Percentiles rank a stretch among this genome's conserved stretches.
Conservation (phyloP, 2,329 filamentous ascomycete species). For the Nigrospora oryzae region DNA sequence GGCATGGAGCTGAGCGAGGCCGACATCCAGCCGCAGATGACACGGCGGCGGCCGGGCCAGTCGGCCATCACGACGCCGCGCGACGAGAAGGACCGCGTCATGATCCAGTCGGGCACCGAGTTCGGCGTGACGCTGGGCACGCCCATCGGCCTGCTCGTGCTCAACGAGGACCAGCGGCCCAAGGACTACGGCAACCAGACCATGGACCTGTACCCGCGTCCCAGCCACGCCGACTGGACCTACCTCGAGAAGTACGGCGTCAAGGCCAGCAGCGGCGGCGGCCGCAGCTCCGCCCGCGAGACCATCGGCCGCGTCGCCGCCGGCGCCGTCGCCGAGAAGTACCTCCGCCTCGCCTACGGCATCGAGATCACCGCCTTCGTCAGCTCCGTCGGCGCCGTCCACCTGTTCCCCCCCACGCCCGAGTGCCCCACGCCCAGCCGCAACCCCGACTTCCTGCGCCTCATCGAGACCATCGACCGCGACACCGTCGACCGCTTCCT, state of each 20-base stretch:
- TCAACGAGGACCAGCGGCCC: constrained; percentile 88
- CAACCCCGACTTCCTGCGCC: constrained; percentile 69
- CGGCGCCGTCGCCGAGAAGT: constrained; percentile 89
- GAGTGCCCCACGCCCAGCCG: constrained; percentile 60
- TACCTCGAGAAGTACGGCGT: constrained; percentile 96
- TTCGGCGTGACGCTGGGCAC: constrained; percentile 84
- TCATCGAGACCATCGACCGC: constrained; percentile 66
- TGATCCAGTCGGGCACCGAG: constrained; percentile 90
- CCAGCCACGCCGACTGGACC: constrained; percentile 92
- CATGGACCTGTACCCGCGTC: constrained; percentile 86
- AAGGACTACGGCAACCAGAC: constrained; percentile 85
- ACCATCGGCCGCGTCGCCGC: constrained; percentile 91
- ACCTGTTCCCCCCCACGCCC: constrained; percentile 65
- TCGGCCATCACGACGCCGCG: constrained; percentile 84
- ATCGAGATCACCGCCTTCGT: constrained; percentile 90
- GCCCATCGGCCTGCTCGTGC: constrained; percentile 78
- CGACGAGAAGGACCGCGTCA: constrained; percentile 83
- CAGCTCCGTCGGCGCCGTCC: constrained; percentile 71
- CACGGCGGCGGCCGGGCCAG: constrained; percentile 80
- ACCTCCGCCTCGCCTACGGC: constrained; percentile 69
- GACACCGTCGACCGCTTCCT: constrained; percentile 71
- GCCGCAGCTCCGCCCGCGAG: constrained; percentile 85
- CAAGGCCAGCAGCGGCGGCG: constrained; percentile 84
- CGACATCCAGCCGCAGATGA: constrained; percentile 94
- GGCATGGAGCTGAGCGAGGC: constrained; percentile 76